These are phyloP conservation scores for Erodium texanum DNA, from an alignment of 441 rosid genomes.

Conservation along the genomic window DNA sequence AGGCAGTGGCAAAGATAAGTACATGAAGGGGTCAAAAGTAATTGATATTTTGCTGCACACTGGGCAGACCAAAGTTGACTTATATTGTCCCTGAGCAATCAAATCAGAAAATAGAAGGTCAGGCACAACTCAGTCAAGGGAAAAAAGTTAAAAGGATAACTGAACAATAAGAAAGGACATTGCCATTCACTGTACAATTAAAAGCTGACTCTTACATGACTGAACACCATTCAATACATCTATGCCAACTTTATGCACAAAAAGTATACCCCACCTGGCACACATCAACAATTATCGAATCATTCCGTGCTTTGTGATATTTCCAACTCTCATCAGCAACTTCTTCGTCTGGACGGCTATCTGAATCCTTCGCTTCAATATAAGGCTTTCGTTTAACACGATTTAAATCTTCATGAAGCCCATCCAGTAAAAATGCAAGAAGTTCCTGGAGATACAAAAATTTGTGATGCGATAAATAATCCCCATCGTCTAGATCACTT, in stretches of 20 bases:
- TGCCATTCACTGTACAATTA: neutral
- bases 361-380: conserved; percentile 58
- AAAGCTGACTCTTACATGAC: neutral
- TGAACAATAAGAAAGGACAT: neutral
- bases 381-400: conserved; percentile 67
- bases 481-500: too few relatives aligned
- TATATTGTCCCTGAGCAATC: conserved; percentile 57
- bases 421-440: conserved; percentile 64
- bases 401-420: conserved; percentile 72
- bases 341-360: conserved; percentile 53
- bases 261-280: conserved; percentile 44
- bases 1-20: conserved; percentile 62
- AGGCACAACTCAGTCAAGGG: neutral
- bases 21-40: conserved; percentile 74
- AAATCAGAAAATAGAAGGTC: conserved; percentile 10
- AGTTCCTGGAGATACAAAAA: conserved; percentile 54
- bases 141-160: neutral
- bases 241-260: neutral
- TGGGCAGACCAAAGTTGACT: conserved; percentile 73
- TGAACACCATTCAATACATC: neutral
- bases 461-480: too few relatives aligned
- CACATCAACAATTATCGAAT: conserved; percentile 54
- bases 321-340: conserved; percentile 69
- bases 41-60: conserved; percentile 55
- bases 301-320: conserved; percentile 62